Evolutionary conservation across 371 early-diverging fungal genomes (phyloP).

Genomic region (Mortierella sp.): DNA sequence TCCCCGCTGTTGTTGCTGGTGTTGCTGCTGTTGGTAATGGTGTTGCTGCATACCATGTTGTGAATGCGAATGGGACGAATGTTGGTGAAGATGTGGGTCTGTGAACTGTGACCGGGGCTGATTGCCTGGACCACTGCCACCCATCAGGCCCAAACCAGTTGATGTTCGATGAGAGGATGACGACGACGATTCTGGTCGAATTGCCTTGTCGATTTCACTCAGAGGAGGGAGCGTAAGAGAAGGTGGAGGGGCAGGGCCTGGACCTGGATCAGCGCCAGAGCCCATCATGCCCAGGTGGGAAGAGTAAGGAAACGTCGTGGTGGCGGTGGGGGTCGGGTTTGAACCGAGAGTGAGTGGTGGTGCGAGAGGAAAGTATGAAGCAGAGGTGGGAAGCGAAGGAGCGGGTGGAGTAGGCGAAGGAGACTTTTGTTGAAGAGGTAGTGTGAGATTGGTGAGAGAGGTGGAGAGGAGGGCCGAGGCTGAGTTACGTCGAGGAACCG

Average conservation of each 20-base stretch:
- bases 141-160: background rate
- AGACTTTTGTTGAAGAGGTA: background rate
- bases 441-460: background rate
- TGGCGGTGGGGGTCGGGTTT: slow-evolving; percentile 10
- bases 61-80: background rate
- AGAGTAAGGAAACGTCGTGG: slow-evolving; percentile 24
- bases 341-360: background rate
- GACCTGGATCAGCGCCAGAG: slow-evolving; percentile 32
- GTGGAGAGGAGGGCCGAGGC: background rate
- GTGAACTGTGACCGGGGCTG: slow-evolving; percentile 23
- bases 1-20: slow-evolving; percentile 10
- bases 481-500: slow-evolving; percentile 1
- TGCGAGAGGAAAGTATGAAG: background rate
- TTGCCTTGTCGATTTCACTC: slow-evolving; percentile 42
- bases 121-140: background rate
- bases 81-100: slow-evolving; percentile 34
- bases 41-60: slow-evolving; percentile 1
- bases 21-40: slow-evolving; percentile 7
- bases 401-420: background rate
- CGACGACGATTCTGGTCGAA: slow-evolving; percentile 29
- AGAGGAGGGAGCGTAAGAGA: slow-evolving; percentile 51
- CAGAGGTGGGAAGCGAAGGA: background rate
- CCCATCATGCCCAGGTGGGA: slow-evolving; percentile 31
- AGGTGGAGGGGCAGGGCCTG: slow-evolving; percentile 48
- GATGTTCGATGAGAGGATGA: slow-evolving; percentile 3